phyloP scores from a whole-genome alignment of 495 filamentous ascomycete species.

The Aspergillus asperescens region DNA sequence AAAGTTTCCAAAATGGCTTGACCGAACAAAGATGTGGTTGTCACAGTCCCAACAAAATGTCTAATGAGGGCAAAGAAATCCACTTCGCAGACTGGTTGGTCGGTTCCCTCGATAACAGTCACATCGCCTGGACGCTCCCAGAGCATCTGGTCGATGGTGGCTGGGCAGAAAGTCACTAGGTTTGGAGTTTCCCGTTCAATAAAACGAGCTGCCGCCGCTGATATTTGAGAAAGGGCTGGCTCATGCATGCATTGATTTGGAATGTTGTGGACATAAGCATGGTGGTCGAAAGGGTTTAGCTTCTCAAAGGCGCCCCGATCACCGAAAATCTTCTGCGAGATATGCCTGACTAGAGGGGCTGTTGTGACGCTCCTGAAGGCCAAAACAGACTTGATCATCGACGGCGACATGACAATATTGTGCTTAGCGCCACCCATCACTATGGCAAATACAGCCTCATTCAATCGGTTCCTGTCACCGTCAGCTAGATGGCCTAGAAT shows the following conservation, averaged over 20 bases:
- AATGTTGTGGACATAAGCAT: conserved; percentile 33
- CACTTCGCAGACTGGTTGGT: conserved; percentile 41
- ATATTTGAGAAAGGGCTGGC: conserved; percentile 36
- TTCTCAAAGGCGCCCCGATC: conserved; percentile 31
- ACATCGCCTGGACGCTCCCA: conserved; percentile 54
- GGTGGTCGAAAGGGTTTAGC: conserved; percentile 27
- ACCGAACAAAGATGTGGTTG: conserved; percentile 51
- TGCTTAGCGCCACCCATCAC: conserved; percentile 46
- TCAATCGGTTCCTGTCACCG: conserved; percentile 29
- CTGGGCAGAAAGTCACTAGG: conserved; percentile 54
- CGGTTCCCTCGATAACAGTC: conserved; percentile 25
- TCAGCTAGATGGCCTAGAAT: background rate
- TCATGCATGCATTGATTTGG: conserved; percentile 40
- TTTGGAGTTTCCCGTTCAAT: conserved; percentile 43
- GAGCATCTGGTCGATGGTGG: conserved; percentile 52
- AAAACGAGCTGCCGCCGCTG: conserved; percentile 25
- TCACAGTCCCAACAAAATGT: conserved; percentile 48
- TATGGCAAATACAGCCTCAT: conserved; percentile 48
- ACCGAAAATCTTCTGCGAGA: conserved; percentile 50
- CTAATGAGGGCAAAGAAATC: conserved; percentile 50
- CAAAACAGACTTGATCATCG: conserved; percentile 43
- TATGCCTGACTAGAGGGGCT: conserved; percentile 30
- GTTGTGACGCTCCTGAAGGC: conserved; percentile 30
- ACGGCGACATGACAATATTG: conserved; percentile 48
- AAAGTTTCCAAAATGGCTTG: conserved; percentile 50